Base-by-base conservation (phyloP, 345 rosid genomes). In the Odontarrhena argentea region DNA sequence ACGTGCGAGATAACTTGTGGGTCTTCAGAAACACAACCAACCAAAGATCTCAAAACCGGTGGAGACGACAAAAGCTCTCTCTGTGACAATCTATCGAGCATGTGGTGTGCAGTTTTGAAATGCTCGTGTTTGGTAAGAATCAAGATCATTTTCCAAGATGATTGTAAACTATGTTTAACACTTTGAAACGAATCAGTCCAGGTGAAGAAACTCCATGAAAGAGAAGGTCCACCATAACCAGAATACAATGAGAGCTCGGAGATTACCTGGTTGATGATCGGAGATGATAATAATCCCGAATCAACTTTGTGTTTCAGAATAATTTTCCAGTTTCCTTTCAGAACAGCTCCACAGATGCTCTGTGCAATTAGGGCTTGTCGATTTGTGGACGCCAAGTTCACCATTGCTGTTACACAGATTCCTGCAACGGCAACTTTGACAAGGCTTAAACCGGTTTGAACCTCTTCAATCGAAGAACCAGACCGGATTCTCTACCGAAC, bases 131-230 rank as follows among this genome's bases (percentile, higher is more conserved):
- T 83, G 0, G 92, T 80, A 2, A 93, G 75, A 68, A 90, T 68
- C 55, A 84, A 71, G 50, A 93, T 62, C 98, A 90, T 93, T 25
- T 86, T 75, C 97, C 97, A 93, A 1, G 91, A 84, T 36, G 89
- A 79, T 66, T 84, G 92, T 36, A 93, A 70, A 9, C 81, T 70
- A 63, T 88, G 96, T 24, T 79, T 84, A 60, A 60, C 82, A 30
- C 68, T 67, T 7, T 88, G 89, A 0, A 79, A 7, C 1, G 83
- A 78, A 59, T 86, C 86, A 22, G 75, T 41, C 84, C 85, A 80
- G 73, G 22, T 83, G 61, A 78, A 93, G 79, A 90, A 85, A 30
- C 69, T 74, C 87, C 83, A 83, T 1, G 87, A 77, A 64, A 80
- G 83, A 7, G 58, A 78, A 77, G 88, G 83, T 55, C 70, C 67